phyloP scores from a whole-genome alignment of 2,329 filamentous ascomycete genomes.

The Fusarium piperis region DNA sequence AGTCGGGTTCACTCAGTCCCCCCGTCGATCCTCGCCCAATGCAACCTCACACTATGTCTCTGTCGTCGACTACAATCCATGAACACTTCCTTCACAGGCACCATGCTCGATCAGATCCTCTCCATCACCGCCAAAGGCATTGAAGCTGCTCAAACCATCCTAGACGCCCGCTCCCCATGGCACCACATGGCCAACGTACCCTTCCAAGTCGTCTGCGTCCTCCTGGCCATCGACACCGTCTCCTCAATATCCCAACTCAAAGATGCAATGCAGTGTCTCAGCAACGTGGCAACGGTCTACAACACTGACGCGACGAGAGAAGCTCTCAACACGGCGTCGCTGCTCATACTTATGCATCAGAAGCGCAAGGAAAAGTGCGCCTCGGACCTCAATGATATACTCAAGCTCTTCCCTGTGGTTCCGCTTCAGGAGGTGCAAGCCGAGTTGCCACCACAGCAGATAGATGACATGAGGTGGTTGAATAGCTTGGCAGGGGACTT shows the following conservation, averaged over 20 bases:
- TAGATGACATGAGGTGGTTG: constrained; percentile 47
- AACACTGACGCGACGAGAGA: constrained; percentile 61
- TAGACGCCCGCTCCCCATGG: constrained; percentile 60
- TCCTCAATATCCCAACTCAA: constrained; percentile 58
- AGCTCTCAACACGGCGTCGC: constrained; percentile 62
- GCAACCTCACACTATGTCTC: constrained; percentile 65
- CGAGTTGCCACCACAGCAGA: constrained; percentile 11
- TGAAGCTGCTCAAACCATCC: constrained; percentile 57
- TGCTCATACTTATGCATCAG: constrained; percentile 63
- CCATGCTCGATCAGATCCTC: constrained; percentile 58
- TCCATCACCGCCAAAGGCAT: constrained; percentile 56
- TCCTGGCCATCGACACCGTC: constrained; percentile 64
- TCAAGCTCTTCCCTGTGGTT: constrained; percentile 47
- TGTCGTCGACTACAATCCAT: constrained; percentile 63
- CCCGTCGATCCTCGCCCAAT: constrained; percentile 59
- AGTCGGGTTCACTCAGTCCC: constrained; percentile 51
- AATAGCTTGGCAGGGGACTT: constrained; percentile 56
- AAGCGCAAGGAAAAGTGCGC: constrained; percentile 58
- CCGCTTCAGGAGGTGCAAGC: constrained; percentile 4
- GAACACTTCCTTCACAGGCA: constrained; percentile 55
- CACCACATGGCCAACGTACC: constrained; percentile 69
- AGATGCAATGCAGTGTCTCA: constrained; percentile 60
- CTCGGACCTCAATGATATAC: constrained; percentile 49
- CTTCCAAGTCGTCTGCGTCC: constrained; percentile 65
- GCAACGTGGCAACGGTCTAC: constrained; percentile 53